phyloP scores from a whole-genome alignment of 2,329 filamentous ascomycete genomes.

The Alternaria ethzedia region DNA sequence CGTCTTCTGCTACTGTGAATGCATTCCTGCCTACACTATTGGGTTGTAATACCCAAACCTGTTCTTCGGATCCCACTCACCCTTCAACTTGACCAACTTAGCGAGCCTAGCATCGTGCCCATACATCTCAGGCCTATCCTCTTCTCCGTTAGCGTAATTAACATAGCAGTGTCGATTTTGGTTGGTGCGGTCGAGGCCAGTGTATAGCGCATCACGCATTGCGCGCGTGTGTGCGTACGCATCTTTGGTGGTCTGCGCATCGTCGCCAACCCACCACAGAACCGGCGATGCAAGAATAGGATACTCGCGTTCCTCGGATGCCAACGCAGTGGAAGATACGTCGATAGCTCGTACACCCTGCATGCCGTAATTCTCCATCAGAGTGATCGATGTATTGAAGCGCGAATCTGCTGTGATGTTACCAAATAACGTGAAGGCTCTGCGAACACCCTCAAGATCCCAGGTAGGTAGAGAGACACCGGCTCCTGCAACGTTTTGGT shows the following conservation, averaged over 20 bases:
- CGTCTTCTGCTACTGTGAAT: background rate
- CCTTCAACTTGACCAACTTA: conserved; percentile 38
- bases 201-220: conserved; percentile 20
- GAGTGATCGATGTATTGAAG: conserved; percentile 20
- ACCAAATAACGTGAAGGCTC: conserved; percentile 24
- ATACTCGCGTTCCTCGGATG: conserved; percentile 44
- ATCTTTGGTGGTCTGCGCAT: conserved; percentile 10
- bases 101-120: conserved; percentile 36
- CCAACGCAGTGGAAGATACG: conserved; percentile 12
- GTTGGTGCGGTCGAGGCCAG: conserved; percentile 10
- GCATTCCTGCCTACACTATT: conserved; percentile 7
- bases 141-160: conserved; percentile 44
- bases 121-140: conserved; percentile 36
- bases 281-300: conserved; percentile 19
- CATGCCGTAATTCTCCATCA: conserved; percentile 33
- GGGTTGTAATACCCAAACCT: conserved; percentile 39
- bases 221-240: conserved; percentile 14
- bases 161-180: conserved; percentile 36
- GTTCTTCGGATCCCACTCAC: conserved; percentile 35
- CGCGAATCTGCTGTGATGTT: conserved; percentile 26
- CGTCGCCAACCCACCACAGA: conserved; percentile 24
- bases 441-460: conserved; percentile 20
- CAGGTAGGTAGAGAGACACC: conserved; percentile 25
- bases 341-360: conserved; percentile 20
- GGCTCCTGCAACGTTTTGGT: conserved; percentile 19